Conservation (phyloP, 345 rosid species). For the Isatis tinctoria region DNA sequence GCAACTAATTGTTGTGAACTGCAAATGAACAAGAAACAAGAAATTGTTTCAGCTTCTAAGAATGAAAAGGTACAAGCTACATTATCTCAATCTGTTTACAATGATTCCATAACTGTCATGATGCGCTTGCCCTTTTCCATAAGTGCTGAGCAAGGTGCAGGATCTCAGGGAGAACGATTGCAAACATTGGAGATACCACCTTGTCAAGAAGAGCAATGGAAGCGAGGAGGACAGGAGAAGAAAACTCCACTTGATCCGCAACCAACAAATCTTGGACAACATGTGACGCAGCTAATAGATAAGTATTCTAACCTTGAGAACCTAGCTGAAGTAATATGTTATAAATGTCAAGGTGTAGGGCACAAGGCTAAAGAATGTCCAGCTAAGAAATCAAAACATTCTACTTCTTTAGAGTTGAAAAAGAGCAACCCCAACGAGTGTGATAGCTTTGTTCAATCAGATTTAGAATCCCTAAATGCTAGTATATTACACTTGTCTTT, state of each 20-base stretch:
- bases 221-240: background rate
- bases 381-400: background rate
- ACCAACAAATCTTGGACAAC: background rate
- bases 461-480: too few relatives aligned
- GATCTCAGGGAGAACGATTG: background rate
- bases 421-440: too few relatives aligned
- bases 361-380: background rate
- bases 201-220: too few relatives aligned
- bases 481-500: too few relatives aligned
- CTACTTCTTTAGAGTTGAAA: too few relatives aligned
- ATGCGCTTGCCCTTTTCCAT: background rate
- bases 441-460: too few relatives aligned
- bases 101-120: background rate
- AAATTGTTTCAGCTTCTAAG: too few relatives aligned
- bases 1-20: too few relatives aligned
- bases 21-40: too few relatives aligned
- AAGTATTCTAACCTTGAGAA: background rate
- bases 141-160: background rate
- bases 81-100: background rate
- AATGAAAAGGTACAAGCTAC: background rate
- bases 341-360: background rate
- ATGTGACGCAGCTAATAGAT: background rate
- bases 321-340: background rate
- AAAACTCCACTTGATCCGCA: background rate
- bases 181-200: too few relatives aligned